Conservation (phyloP, 139 green algal species). For the Dunaliella primolecta region DNA sequence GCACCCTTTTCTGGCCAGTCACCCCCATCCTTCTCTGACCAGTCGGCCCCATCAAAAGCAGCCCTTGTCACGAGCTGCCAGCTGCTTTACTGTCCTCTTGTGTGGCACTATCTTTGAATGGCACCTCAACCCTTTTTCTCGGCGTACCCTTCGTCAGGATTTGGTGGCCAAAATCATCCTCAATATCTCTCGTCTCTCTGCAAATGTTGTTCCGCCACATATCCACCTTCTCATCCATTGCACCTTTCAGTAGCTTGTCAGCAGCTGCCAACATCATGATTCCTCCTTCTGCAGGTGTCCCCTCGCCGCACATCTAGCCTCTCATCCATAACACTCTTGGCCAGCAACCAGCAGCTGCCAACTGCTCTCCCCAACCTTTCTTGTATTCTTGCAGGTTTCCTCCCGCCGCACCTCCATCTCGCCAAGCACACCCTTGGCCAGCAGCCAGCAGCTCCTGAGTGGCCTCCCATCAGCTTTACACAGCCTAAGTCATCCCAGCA, state of each 20-base stretch:
- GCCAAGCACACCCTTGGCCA: neutral
- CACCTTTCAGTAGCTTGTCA: too few relatives aligned
- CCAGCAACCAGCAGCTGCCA: conserved; percentile 7
- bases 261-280: too few relatives aligned
- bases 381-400: neutral
- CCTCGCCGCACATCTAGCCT: neutral
- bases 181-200: too few relatives aligned
- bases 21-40: neutral
- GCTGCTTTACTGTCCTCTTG: too few relatives aligned
- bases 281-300: too few relatives aligned
- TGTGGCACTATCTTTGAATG: too few relatives aligned
- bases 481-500: neutral
- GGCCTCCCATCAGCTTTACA: neutral
- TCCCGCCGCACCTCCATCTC: neutral
- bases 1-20: neutral
- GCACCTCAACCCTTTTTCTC: too few relatives aligned
- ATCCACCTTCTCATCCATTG: too few relatives aligned
- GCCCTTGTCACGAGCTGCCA: too few relatives aligned
- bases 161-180: too few relatives aligned
- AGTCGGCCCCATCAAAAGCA: neutral
- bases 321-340: neutral
- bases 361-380: neutral
- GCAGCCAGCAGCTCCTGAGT: neutral
- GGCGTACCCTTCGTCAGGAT: too few relatives aligned
- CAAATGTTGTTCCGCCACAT: too few relatives aligned